A percentile compares a stretch with the other conserved stretches of the same genome.
phyloP scores from a whole-genome alignment of 2,329 filamentous ascomycete species.

The Aureobasidium sp. region DNA sequence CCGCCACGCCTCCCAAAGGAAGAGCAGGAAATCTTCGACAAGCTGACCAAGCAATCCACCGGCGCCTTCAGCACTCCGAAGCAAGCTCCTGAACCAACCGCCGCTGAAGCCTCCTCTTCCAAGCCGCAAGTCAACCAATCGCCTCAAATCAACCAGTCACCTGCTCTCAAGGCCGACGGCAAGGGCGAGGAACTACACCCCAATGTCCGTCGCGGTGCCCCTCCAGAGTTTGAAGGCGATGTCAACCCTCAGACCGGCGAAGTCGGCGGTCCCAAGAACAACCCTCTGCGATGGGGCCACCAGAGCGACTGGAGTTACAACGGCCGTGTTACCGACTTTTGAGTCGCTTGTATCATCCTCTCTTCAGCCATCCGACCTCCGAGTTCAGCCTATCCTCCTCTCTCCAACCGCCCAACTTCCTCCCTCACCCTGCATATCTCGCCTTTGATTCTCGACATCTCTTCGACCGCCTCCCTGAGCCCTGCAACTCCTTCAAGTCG shows the following conservation, averaged over 20 bases:
- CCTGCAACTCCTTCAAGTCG: not conserved
- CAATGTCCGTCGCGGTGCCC: constrained; percentile 64
- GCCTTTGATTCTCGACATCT: constrained; percentile 17
- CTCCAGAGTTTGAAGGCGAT: constrained; percentile 89
- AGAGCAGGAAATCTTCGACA: constrained; percentile 84
- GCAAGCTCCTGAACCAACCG: constrained; percentile 29
- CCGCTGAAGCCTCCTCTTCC: constrained; percentile 21
- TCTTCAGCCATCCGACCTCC: constrained; percentile 26
- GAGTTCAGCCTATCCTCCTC: constrained; percentile 17
- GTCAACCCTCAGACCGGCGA: constrained; percentile 89
- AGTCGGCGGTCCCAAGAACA: constrained; percentile 93
- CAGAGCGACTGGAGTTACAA: constrained; percentile 85
- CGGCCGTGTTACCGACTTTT: constrained; percentile 88
- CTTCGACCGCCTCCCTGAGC: constrained; percentile 1
- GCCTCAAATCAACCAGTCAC: constrained; percentile 28
- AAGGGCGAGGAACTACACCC: constrained; percentile 59
- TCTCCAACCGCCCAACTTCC: constrained; percentile 26
- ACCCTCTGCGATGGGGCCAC: constrained; percentile 80
- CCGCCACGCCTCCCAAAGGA: constrained; percentile 81
- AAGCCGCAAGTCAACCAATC: constrained; percentile 20
- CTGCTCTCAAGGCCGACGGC: constrained; percentile 41
- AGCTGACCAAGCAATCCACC: constrained; percentile 68
- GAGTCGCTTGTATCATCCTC: constrained; percentile 17
- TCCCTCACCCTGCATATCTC: constrained; percentile 28
- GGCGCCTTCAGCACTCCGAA: constrained; percentile 65